Base-by-base conservation (phyloP, 1,139 yeast species). In the Yamadazyma sp. region DNA sequence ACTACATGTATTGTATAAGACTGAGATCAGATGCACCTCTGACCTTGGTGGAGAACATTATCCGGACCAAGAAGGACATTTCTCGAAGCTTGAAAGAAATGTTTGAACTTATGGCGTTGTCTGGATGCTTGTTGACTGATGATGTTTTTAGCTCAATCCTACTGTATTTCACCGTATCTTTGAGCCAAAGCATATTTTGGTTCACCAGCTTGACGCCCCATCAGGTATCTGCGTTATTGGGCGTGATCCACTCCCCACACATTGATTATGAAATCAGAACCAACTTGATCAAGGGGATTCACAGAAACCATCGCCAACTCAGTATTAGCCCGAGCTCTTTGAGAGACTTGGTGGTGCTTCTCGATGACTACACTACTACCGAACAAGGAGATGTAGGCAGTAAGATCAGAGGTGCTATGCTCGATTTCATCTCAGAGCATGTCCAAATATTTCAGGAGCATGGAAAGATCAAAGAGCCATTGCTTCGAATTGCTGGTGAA, bases 331-430 rank as follows among this genome's bases (percentile, higher is more conserved):
- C 46, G 1, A 39, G 36, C 3, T 38, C 48, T 5, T 41, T 64
- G 12, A 28, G 45, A 7, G 39, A 31, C 7, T 11, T 46, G 27
- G 31, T 38, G 9, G 25, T 42, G 3, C 63, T 70, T 31, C 57
- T 83, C 29, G 79, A 80, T 46, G 90, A 84, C 48, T 82, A 83
- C 50, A 79, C 89, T 0, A 62, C 72, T 3, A 80, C 88, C 0
- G 78, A 76, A 36, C 85, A 80, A 54, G 92, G 92, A 13, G 92
- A 84, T 57, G 86, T 83, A 11, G 97, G 97, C 2, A 78, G 88
- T 27, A 75, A 80, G 54, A 75, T 88, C 1, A 67, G 97, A 36
- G 50, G 56, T 2, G 72, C 80, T 0, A 65, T 80, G 1, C 57
- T 83, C 6, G 44, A 54, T 7, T 53, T 78, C 4, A 53, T 82